Evolutionary conservation across 129 eudicot genomes (phyloP).

Genomic region (Chrysanthemum makinoi): DNA sequence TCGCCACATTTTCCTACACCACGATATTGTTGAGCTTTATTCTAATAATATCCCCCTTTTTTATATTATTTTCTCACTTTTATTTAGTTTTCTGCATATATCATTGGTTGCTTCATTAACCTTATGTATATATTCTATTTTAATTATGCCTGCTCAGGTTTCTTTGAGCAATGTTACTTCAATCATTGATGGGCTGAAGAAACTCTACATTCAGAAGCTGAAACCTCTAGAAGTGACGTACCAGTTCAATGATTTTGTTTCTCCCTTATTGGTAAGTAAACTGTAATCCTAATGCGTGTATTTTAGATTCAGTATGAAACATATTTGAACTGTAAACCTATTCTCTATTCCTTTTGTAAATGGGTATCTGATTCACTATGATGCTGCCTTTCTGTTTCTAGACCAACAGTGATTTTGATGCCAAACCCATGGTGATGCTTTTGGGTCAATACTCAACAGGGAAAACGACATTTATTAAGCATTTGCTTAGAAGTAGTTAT

Average conservation of each 20-base stretch:
- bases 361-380: slow-evolving; percentile 17
- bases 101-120: background rate
- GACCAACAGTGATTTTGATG: slow-evolving; percentile 97
- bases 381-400: slow-evolving; percentile 31
- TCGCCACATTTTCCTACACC: slow-evolving; percentile 6
- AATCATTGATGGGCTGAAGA: slow-evolving; percentile 82
- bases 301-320: background rate
- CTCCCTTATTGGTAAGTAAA: slow-evolving; percentile 74
- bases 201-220: slow-evolving; percentile 72
- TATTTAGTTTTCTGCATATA: background rate
- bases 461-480: slow-evolving; percentile 92
- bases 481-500: slow-evolving; percentile 79
- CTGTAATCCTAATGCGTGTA: slow-evolving; percentile 16
- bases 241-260: slow-evolving; percentile 78
- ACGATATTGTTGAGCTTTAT: slow-evolving; percentile 5
- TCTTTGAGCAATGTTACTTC: slow-evolving; percentile 74
- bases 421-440: slow-evolving; percentile 99
- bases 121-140: background rate
- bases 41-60: too few species aligned
- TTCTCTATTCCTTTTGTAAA: background rate
- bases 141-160: slow-evolving; percentile 40
- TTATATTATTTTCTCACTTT: background rate
- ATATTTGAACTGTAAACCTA: background rate
- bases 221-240: slow-evolving; percentile 84
- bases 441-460: slow-evolving; percentile 99